Base-by-base conservation (phyloP, 1,284 basidiomycete species). In the Stygiomarasmius scandens region DNA sequence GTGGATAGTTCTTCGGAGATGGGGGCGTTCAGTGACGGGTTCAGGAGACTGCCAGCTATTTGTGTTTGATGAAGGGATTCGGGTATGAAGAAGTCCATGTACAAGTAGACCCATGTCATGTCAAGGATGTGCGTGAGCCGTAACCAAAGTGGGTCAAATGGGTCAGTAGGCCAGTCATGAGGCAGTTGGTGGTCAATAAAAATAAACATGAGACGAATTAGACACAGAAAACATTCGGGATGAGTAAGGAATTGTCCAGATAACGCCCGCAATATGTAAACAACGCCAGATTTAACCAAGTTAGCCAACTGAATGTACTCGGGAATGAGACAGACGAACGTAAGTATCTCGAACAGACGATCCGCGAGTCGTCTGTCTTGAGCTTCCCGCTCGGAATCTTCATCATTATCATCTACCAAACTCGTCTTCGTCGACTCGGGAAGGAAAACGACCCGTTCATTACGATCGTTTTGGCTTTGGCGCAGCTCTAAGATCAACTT, bases 1-100 rank as follows among this genome's bases (percentile, higher is more conserved):
- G 29, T 83, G 78, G 3, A 90, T 78, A n/a, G 86, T 86, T 59
- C 83, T 80, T 61, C 77, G 80, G 64, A 87, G 74, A 49, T 86
- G 79, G 56, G 73, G 72, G 51, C 81, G 83, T 56, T 78, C 73
- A 20, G 69, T 71, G 58, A 84, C 75, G 54, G 77, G 70, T 61
- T 75, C 71, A 58, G 74, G 67, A 58, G 78, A 74, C 64, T 71
- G 74, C 79, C 82, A 84, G 48, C 84, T 85, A 38, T 59, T 55
- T 64, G 53, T 47, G 60, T 61, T 63, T 64, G 65, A 12, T 32
- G 29, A n/a, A n/a, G n/a, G n/a, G n/a, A n/a, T n/a, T n/a, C n/a
- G n/a, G n/a, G n/a, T n/a, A n/a, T 25, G 29, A n/a, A 38, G 24
- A 29, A 27, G 11, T 32, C 19, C 24, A 6, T 16, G 25, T 27